Percentiles rank a stretch among this genome's conserved stretches.
Evolutionary conservation across 805 yeast genomes (phyloP).

Genomic region (Yamadazyma olivae): DNA sequence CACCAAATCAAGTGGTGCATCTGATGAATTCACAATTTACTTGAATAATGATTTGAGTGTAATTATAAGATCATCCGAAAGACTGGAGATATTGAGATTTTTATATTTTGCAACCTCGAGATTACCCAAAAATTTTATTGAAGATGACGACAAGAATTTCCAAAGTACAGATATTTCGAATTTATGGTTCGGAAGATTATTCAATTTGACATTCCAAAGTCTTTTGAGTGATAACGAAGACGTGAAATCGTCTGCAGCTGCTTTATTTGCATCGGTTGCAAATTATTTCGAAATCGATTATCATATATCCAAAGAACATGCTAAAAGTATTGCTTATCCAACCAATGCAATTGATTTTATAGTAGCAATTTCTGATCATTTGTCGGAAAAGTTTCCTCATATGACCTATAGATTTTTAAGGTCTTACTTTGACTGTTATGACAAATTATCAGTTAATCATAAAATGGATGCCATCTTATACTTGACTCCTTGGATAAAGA

Average conservation of each 20-base stretch:
- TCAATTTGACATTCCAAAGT: constrained; percentile 67
- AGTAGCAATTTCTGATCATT: constrained; percentile 49
- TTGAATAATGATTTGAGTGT: constrained; percentile 25
- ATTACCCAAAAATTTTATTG: constrained; percentile 32
- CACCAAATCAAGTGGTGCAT: constrained; percentile 23
- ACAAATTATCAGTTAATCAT: constrained; percentile 30
- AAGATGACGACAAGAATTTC: constrained; percentile 18
- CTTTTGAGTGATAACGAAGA: constrained; percentile 56
- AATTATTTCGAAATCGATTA: constrained; percentile 55
- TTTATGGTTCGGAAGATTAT: constrained; percentile 53
- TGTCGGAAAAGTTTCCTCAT: constrained; percentile 56
- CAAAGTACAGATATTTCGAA: constrained; percentile 13
- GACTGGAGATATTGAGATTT: constrained; percentile 65
- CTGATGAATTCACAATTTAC: constrained; percentile 34
- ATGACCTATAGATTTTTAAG: constrained; percentile 60
- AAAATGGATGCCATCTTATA: constrained; percentile 46
- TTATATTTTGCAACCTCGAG: constrained; percentile 64
- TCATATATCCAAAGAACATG: constrained; percentile 53
- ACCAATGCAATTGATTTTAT: constrained; percentile 62
- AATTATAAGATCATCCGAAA: constrained; percentile 31
- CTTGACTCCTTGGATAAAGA: constrained; percentile 72
- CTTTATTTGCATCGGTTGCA: constrained; percentile 60
- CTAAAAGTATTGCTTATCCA: constrained; percentile 66
- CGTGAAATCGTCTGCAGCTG: constrained; percentile 62
- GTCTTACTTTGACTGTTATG: constrained; percentile 45